Conservation (phyloP, 768 basidiomycete genomes). For the Collybia mongolica region DNA sequence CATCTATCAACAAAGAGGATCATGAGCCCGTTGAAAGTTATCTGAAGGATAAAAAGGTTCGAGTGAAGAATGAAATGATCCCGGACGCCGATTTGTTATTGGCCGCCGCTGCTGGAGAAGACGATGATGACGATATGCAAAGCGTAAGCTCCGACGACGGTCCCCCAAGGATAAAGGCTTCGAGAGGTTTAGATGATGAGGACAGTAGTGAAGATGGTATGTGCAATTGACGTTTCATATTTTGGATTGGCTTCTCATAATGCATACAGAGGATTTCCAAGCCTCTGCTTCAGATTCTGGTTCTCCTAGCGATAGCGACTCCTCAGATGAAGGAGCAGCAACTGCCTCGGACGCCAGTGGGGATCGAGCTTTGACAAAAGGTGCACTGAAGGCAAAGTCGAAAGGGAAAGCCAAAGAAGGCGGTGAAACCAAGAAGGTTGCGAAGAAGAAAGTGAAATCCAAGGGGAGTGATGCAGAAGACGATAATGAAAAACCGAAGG, state of each 20-base stretch:
- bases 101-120: constrained; percentile 62
- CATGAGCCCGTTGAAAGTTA: constrained; percentile 84
- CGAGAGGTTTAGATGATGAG: constrained; percentile 63
- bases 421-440: constrained; percentile 31
- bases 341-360: constrained; percentile 87
- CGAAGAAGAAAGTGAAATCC: constrained; percentile 41
- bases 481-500: constrained; percentile 32
- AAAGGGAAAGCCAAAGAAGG: constrained; percentile 41
- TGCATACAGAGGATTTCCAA: constrained; percentile 78
- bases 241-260: not conserved
- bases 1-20: constrained; percentile 95
- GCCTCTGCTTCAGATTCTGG: constrained; percentile 83
- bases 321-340: constrained; percentile 65
- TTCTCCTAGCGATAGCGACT: constrained; percentile 79
- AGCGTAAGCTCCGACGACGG: constrained; percentile 76
- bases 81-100: constrained; percentile 81
- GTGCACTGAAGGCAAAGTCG: constrained; percentile 36
- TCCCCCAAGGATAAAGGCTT: constrained; percentile 45
- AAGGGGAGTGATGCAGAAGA: constrained; percentile 52
- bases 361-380: constrained; percentile 60
- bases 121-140: constrained; percentile 83
- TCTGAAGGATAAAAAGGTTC: constrained; percentile 87
- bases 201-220: constrained; percentile 75
- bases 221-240: constrained; percentile 9
- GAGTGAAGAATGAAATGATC: constrained; percentile 94